Conservation (phyloP, 257 asterid species). For the Lithospermum erythrorhizon region DNA sequence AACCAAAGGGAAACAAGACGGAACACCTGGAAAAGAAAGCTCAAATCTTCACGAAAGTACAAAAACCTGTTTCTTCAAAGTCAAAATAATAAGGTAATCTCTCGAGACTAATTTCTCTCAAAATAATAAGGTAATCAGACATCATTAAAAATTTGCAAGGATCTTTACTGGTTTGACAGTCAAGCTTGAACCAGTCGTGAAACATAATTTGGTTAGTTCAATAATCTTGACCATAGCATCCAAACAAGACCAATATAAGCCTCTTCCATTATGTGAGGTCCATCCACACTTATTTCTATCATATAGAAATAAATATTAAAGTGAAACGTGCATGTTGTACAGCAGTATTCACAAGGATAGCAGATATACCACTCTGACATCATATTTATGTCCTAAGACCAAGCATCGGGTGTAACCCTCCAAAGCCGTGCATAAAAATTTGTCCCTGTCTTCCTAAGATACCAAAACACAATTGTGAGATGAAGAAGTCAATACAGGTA, state of each 20-base stretch:
- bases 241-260: no score
- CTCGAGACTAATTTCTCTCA: no score
- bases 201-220: no score
- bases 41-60: not conserved
- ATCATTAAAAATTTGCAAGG: not conserved
- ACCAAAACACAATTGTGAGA: conserved; percentile 8
- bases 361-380: conserved; percentile 77
- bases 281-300: no score
- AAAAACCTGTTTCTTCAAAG: not conserved
- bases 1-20: conserved; percentile 98
- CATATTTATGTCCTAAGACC: conserved; percentile 88
- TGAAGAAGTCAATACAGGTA: not conserved
- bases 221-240: no score
- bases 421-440: conserved; percentile 62
- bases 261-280: no score
- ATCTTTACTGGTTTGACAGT: not conserved
- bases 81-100: no score
- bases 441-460: conserved; percentile 86
- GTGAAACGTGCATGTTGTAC: no score
- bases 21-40: conserved; percentile 52
- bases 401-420: conserved; percentile 83
- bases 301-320: no score
- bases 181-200: not conserved
- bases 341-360: conserved; percentile 9
- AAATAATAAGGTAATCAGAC: not conserved